phyloP scores from a whole-genome alignment of 257 asterid species.

The Solanum boliviense region DNA sequence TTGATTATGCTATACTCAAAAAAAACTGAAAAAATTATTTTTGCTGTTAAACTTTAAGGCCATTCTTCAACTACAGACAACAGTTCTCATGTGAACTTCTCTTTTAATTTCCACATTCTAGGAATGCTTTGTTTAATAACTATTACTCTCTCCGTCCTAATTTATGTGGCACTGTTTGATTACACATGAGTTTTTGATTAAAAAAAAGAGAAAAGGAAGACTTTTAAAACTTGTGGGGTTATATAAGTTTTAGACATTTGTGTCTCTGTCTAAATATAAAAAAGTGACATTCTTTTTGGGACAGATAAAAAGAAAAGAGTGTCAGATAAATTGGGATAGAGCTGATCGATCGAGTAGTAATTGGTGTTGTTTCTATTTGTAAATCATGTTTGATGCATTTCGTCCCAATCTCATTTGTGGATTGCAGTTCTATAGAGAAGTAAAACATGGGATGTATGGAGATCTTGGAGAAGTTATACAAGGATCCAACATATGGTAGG shows the following conservation, averaged over 20 bases:
- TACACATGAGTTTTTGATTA: neutral
- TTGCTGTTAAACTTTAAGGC: neutral
- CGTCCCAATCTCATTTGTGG: neutral
- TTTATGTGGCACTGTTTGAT: neutral
- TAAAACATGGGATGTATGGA: conserved; percentile 65
- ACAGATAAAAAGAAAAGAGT: neutral
- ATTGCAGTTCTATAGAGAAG: conserved; percentile 72
- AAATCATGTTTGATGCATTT: neutral
- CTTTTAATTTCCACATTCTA: neutral
- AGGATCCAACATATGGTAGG: conserved; percentile 77
- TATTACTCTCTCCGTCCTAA: neutral
- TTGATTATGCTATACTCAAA: neutral
- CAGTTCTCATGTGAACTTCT: neutral
- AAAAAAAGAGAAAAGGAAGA: neutral
- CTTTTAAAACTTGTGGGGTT: neutral
- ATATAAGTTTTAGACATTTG: neutral
- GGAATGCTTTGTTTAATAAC: neutral
- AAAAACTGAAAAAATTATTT: too few relatives aligned
- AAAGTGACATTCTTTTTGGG: neutral
- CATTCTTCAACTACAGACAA: neutral
- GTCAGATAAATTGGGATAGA: neutral
- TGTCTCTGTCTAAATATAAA: neutral
- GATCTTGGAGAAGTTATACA: conserved; percentile 54
- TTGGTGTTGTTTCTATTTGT: neutral
- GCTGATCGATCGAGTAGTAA: neutral